phyloP scores from a whole-genome alignment of 495 filamentous ascomycete genomes.

The Clavariopsis aquatica region DNA sequence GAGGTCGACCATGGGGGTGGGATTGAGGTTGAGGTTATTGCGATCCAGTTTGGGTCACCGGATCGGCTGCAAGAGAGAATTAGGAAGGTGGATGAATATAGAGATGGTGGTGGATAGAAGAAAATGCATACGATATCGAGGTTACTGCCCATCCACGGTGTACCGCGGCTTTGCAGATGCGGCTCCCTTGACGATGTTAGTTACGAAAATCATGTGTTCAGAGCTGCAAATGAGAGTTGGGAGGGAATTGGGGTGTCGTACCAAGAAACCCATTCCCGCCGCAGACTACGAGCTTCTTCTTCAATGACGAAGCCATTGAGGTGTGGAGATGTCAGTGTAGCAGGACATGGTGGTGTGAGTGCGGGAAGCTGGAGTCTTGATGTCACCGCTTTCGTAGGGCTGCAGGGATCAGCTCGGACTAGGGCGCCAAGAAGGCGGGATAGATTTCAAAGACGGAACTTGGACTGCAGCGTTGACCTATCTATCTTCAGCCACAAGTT shows the following conservation, averaged over 20 bases:
- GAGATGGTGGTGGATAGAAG: background rate
- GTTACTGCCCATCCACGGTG: slow-evolving; percentile 82
- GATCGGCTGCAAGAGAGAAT: no score
- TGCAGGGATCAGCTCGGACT: slow-evolving; percentile 6
- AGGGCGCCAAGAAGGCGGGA: slow-evolving; percentile 15
- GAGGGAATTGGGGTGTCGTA: slow-evolving; percentile 38
- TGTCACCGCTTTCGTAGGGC: slow-evolving; percentile 30
- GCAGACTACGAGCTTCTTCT: slow-evolving; percentile 79
- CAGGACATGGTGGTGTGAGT: slow-evolving; percentile 3
- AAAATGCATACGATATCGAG: slow-evolving; percentile 71
- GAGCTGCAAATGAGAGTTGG: slow-evolving; percentile 8
- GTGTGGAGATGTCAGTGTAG: slow-evolving; percentile 2
- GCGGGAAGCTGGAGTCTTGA: slow-evolving; percentile 28
- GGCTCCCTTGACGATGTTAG: slow-evolving; percentile 56
- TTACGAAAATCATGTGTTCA: background rate
- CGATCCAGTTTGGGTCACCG: slow-evolving; percentile 80
- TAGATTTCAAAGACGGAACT: no score
- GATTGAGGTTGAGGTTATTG: slow-evolving; percentile 68
- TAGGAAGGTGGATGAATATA: background rate
- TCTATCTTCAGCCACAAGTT: background rate
- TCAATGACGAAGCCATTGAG: slow-evolving; percentile 43
- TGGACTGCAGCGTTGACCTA: no score
- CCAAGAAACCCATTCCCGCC: slow-evolving; percentile 94
- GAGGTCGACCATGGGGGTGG: slow-evolving; percentile 78
- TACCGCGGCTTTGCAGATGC: slow-evolving; percentile 87